phyloP scores from a whole-genome alignment of 2,329 filamentous ascomycete species.

The Cyanodermella asteris region DNA sequence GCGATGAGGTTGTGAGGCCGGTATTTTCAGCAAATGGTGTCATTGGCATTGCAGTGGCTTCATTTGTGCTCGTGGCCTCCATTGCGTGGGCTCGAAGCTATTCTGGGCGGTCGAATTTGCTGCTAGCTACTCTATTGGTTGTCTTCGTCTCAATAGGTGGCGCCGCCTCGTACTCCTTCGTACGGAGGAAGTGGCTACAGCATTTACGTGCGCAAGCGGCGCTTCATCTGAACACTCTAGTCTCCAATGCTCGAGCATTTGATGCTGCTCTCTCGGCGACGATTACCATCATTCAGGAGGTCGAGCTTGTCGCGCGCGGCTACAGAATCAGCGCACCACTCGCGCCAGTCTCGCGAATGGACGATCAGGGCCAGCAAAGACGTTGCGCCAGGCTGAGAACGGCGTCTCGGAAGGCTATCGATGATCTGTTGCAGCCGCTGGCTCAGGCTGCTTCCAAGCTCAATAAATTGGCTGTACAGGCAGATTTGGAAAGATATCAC shows the following conservation, averaged over 20 bases:
- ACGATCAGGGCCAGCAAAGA: constrained; percentile 57
- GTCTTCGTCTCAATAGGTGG: constrained; percentile 20
- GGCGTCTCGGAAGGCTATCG: constrained; percentile 48
- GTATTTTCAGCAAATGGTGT: no score
- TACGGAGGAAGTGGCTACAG: constrained; percentile 61
- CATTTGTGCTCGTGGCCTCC: constrained; percentile 42
- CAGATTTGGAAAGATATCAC: constrained; percentile 77
- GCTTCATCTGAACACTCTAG: constrained; percentile 43
- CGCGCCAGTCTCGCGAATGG: constrained; percentile 77
- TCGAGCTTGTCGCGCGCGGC: constrained; percentile 81
- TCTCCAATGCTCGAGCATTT: constrained; percentile 56
- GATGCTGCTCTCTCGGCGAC: constrained; percentile 57
- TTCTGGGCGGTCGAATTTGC: no score
- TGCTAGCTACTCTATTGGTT: no score
- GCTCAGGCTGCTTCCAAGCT: constrained; percentile 47
- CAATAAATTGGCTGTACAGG: constrained; percentile 51
- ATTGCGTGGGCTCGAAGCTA: constrained; percentile 50
- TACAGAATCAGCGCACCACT: constrained; percentile 74
- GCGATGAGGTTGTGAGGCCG: no score
- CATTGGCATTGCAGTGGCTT: constrained; percentile 37
- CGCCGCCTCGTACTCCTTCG: constrained; percentile 44
- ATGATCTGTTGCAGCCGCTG: constrained; percentile 48
- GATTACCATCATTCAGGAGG: constrained; percentile 69
- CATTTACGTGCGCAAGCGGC: constrained; percentile 56
- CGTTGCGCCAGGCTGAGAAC: constrained; percentile 64